Conservation (phyloP, 805 yeast genomes). For the Wickerhamiella domercqiae region DNA sequence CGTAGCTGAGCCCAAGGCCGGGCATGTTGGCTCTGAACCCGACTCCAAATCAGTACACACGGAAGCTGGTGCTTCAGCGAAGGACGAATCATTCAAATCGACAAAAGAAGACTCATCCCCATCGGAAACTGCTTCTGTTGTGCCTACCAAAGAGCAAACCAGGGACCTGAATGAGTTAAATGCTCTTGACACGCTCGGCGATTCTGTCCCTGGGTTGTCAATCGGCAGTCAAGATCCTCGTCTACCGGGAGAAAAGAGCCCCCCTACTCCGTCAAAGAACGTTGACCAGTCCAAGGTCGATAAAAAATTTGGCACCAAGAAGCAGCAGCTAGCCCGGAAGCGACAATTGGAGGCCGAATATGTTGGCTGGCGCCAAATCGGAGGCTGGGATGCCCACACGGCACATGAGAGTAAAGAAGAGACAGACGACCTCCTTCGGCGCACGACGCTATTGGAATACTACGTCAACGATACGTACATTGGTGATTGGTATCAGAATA, state of each 20-base stretch:
- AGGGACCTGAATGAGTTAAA: not conserved
- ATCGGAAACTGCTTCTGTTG: not conserved
- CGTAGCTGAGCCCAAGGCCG: not conserved
- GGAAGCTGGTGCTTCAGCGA: not conserved
- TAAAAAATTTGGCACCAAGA: slow-evolving; percentile 21
- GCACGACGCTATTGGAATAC: slow-evolving; percentile 60
- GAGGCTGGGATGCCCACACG: slow-evolving; percentile 60
- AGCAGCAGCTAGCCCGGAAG: slow-evolving; percentile 22
- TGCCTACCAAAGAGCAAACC: not conserved
- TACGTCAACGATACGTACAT: slow-evolving; percentile 59
- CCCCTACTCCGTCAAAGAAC: not conserved
- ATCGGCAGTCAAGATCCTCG: slow-evolving; percentile 15
- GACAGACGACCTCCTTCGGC: slow-evolving; percentile 55
- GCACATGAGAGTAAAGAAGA: slow-evolving; percentile 27
- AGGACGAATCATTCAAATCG: too few relatives aligned
- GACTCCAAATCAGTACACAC: not conserved
- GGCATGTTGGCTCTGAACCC: too few relatives aligned
- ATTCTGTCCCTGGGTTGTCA: slow-evolving; percentile 17
- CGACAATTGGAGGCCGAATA: slow-evolving; percentile 45
- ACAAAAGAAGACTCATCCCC: not conserved
- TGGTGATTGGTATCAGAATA: slow-evolving; percentile 95
- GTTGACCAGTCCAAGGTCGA: slow-evolving; percentile 5
- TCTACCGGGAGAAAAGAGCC: slow-evolving; percentile 10
- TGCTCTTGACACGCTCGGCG: slow-evolving; percentile 11
- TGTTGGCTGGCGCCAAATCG: slow-evolving; percentile 91